Base-by-base conservation (phyloP, 768 basidiomycete genomes). In the Piloderma croceum region DNA sequence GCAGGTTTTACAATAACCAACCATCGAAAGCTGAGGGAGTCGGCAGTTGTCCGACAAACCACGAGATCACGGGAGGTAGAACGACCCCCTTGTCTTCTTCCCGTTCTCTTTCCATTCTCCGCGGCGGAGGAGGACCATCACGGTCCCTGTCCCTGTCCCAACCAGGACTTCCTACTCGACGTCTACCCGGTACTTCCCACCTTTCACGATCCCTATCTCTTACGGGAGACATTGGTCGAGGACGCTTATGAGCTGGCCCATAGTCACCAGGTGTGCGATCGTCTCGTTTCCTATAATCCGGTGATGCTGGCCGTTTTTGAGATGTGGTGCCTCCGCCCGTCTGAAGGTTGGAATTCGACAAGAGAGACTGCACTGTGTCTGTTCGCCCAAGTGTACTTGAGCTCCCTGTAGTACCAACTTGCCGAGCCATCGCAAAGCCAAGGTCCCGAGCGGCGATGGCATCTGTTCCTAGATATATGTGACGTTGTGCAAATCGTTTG, bases 371-470 rank as follows among this genome's bases (percentile, higher is more conserved):
- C 27, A 29, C 27, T 9, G 27, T 29, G 27, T 29, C 27, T 15
- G 27, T 15, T 9, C 27, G 27, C 10, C 27, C 27, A 15, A 29
- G 27, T 5, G 43, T 47, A 6, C 48, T 51, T 13, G 50, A 48
- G 24, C 49, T 47, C 13, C 53, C 39, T 43, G 44, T 62, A 58
- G 18, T 57, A 51, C 27, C 59, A 41, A 31, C 64, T 46, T 47
- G 24, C 12, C 57, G 50, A 34, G 65, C 71, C 50, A 76, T 63
- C 3, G 83, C 77, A 48, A 89, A 83, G 5, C 94, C 94, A 15
- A 96, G 77, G 56, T 98, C 94, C 27, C 83, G 79, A 11, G 79
- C 72, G 2, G 92, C 89, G 45, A 97, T 93, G 15, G 89, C 84
- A 54, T 97, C 93, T 20, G 83, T 81, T 24, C 81, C 81, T 20